These are phyloP conservation scores for Microbotryomycetes sp. DNA, from an alignment of 1,284 basidiomycete genomes.

Conservation along the genomic window DNA sequence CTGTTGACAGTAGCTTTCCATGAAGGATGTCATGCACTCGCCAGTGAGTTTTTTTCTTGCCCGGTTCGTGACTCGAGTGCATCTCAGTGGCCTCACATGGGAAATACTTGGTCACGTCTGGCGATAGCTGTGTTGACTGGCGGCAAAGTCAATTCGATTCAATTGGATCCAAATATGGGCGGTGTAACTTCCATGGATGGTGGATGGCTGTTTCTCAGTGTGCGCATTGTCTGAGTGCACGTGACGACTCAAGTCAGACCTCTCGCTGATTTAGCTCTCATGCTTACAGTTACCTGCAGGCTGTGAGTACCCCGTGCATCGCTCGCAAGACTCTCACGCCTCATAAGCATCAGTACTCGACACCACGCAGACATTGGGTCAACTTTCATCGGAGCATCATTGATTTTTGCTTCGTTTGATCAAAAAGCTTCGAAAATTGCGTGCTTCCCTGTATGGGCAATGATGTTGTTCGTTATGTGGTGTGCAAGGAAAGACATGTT, in stretches of 20 bases:
- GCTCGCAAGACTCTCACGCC: neutral
- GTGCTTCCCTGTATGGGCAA: neutral
- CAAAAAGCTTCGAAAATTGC: conserved; percentile 24
- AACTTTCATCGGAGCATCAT: conserved; percentile 13
- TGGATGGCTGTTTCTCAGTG: conserved; percentile 4
- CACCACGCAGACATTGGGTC: conserved; percentile 20
- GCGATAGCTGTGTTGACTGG: neutral
- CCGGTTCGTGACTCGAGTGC: conserved; percentile 11
- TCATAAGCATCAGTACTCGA: neutral
- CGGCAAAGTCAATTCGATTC: conserved; percentile 2
- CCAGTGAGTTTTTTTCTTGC: neutral
- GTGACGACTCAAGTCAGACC: too few species aligned
- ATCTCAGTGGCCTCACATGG: neutral
- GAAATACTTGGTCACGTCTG: neutral
- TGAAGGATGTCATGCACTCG: conserved; percentile 14
- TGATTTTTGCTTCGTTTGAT: conserved; percentile 26
- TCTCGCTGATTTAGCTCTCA: neutral
- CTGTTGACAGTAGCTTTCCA: conserved; percentile 10
- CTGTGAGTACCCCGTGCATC: conserved; percentile 4
- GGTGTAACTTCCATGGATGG: conserved; percentile 3
- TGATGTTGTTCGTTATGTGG: conserved; percentile 2
- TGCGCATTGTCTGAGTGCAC: neutral
- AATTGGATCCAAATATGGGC: conserved; percentile 28
- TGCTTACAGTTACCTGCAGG: conserved; percentile 13
- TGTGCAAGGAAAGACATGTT: conserved; percentile 20